Base-by-base conservation (phyloP, 352 stramenopile species). In the Phytophthora tentaculata region DNA sequence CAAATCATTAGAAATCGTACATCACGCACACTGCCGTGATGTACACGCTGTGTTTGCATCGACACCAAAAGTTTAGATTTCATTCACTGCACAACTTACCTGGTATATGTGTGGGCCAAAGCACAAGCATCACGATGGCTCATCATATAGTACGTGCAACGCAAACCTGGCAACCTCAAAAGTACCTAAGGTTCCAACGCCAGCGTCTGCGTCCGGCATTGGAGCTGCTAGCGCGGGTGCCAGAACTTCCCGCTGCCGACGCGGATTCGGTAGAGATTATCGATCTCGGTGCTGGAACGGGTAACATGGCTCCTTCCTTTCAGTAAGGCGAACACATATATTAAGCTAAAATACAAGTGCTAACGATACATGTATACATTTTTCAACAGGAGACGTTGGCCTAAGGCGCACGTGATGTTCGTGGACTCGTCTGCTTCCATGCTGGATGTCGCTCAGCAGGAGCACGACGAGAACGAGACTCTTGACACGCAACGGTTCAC, bases 221-320 rank as follows among this genome's bases (percentile, higher is more conserved):
- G 0, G 84, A 94, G 47, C 67, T 94, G 50, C 76, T 94, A 22
- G 64, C 44, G 14, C 79, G 81, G 23, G 70, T 88, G 16, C 71
- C 73, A 0, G 8, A 32, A 0, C 57, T 89, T 2, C 55, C 71
- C 7, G 32, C 49, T 10, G 23, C n/a, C 55, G 63, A 39, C 12
- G 43, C 64, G 14, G 39, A 75, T 16, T 53, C 61, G 0, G 61
- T 78, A 14, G 55, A 65, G 20, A 85, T 94, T 51, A 63, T 89
- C 19, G 86, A 94, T 51, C 66, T 94, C 5, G 86, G 86, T 17
- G 82, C 78, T 19, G 85, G 85, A 28, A 88, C 85, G 8, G 76
- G 83, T 28, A 94, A 92, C 75, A 90, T 92, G 77, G 80, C 77
- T 3, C 67, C 81, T 10, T 65, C 81, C 0, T 90, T 94, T 70